Percentiles rank a stretch among this genome's conserved stretches.
Conservation (phyloP, 1,284 basidiomycete genomes). For the Ceratobasidium papillatum region DNA sequence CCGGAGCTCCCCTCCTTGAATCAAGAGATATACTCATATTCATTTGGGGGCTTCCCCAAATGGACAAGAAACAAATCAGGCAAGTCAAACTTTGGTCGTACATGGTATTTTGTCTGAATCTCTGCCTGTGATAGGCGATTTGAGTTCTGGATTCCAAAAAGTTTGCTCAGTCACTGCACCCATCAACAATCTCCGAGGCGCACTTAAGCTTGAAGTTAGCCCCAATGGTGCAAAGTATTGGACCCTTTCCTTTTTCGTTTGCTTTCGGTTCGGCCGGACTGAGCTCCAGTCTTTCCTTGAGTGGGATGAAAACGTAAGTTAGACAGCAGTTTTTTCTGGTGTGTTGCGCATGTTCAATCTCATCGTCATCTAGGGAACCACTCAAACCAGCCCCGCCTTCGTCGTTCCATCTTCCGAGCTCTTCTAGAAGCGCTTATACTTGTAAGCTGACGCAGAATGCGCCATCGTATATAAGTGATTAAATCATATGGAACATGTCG, state of each 20-base stretch:
- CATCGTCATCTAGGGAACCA: neutral
- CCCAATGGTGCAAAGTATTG: neutral
- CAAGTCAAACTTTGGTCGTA: neutral
- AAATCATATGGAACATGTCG: too few relatives aligned
- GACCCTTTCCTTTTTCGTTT: slow-evolving; percentile 24
- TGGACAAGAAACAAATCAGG: slow-evolving; percentile 17
- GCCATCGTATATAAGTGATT: too few relatives aligned
- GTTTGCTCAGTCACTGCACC: slow-evolving; percentile 5
- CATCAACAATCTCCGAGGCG: slow-evolving; percentile 7
- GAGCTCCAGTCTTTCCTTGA: slow-evolving; percentile 34
- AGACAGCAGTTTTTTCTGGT: neutral
- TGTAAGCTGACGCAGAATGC: too few relatives aligned
- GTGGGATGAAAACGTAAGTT: slow-evolving; percentile 39
- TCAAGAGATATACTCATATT: neutral
- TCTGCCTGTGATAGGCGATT: neutral
- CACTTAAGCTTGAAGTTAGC: neutral
- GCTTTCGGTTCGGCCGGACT: slow-evolving; percentile 37
- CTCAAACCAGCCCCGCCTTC: neutral
- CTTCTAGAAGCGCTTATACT: too few relatives aligned
- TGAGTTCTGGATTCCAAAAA: slow-evolving; percentile 12
- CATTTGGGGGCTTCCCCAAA: neutral
- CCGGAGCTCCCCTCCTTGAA: neutral
- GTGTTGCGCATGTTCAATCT: too few relatives aligned
- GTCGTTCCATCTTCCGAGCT: neutral
- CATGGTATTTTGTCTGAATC: too few relatives aligned